phyloP scores from a whole-genome alignment of 2,329 filamentous ascomycete genomes.

The Colletotrichum destructivum region DNA sequence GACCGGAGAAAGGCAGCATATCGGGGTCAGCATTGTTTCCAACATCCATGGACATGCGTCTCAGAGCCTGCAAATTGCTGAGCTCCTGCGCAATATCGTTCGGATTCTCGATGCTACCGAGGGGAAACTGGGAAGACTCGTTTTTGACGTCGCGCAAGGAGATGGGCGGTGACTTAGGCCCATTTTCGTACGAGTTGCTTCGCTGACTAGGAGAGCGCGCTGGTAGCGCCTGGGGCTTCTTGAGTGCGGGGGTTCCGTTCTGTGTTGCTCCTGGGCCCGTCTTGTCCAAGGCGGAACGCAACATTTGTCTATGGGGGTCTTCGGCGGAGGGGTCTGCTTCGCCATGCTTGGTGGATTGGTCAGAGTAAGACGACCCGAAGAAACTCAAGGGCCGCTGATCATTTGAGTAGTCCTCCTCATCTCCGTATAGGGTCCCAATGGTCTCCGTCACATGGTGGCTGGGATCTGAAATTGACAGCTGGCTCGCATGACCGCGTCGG shows the following conservation, averaged over 20 bases:
- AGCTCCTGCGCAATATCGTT: constrained; percentile 92
- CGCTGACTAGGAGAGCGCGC: constrained; percentile 57
- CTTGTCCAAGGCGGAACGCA: constrained; percentile 64
- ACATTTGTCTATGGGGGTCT: constrained; percentile 58
- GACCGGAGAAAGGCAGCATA: constrained; percentile 78
- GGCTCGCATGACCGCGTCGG: constrained; percentile 71
- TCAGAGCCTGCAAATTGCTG: constrained; percentile 90
- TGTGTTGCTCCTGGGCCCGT: constrained; percentile 48
- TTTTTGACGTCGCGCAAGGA: constrained; percentile 69
- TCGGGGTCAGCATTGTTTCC: constrained; percentile 81
- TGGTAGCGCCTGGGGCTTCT: constrained; percentile 62
- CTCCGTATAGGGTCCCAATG: constrained; percentile 91
- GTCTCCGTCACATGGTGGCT: constrained; percentile 95
- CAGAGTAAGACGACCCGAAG: constrained; percentile 69
- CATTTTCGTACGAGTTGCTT: constrained; percentile 58
- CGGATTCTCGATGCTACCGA: constrained; percentile 91
- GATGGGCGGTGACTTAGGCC: constrained; percentile 65
- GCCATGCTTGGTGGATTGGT: constrained; percentile 60
- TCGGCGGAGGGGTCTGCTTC: constrained; percentile 48
- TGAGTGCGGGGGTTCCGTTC: constrained; percentile 52
- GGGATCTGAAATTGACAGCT: constrained; percentile 84
- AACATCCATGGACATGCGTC: constrained; percentile 96
- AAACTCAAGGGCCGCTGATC: constrained; percentile 81
- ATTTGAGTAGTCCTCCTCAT: constrained; percentile 75
- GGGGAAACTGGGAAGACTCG: constrained; percentile 82